A percentile compares a stretch with the other conserved stretches of the same genome.
Conservation (phyloP, 164 flowering plant species). For the grape (Vitis vinifera) region ASM3070453v1 NC_081812.1:22635001-22635500, state of each 20-base stretch:
- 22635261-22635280: not conserved
- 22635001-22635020: not conserved
- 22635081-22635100: conserved; percentile 13
- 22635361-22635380: no score
- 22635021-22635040: conserved; percentile 1
- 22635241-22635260: not conserved
- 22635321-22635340: no score
- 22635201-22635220: not conserved
- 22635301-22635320: not conserved
- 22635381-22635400: no score
- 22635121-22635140: conserved; percentile 15
- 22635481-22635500: conserved; percentile 32
- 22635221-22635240: not conserved
- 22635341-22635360: no score
- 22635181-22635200: conserved; percentile 4
- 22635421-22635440: conserved; percentile 4
- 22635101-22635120: conserved; percentile 20
- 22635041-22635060: not conserved
- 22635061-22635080: conserved; percentile 2
- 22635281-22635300: no score
- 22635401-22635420: no score
- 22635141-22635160: not conserved
- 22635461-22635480: conserved; percentile 34
- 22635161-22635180: not conserved
- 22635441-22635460: conserved; percentile 29